Evolutionary conservation across 768 basidiomycete species (phyloP).

Genomic region (Dentipellis sp.): DNA sequence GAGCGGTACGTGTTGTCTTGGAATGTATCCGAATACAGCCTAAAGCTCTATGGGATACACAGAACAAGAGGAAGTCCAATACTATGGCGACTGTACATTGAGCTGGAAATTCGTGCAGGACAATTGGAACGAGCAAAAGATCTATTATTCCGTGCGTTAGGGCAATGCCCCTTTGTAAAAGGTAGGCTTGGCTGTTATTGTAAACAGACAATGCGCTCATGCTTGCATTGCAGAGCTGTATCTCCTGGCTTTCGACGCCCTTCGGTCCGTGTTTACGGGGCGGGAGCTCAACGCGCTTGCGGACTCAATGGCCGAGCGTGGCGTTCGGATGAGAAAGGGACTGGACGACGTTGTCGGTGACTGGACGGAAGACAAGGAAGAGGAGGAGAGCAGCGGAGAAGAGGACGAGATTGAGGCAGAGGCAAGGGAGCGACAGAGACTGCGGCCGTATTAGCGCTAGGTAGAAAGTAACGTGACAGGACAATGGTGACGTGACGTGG

Average conservation of each 20-base stretch:
- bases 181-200: slow-evolving; percentile 30
- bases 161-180: slow-evolving; percentile 70
- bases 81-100: slow-evolving; percentile 66
- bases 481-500: neutral
- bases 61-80: slow-evolving; percentile 61
- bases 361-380: slow-evolving; percentile 26
- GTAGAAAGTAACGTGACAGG: neutral
- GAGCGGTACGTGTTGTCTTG: slow-evolving; percentile 43
- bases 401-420: slow-evolving; percentile 48
- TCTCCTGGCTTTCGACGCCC: slow-evolving; percentile 64
- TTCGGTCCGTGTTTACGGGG: slow-evolving; percentile 51
- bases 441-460: slow-evolving; percentile 48
- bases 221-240: slow-evolving; percentile 47
- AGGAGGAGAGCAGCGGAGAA: slow-evolving; percentile 15
- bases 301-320: slow-evolving; percentile 73
- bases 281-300: slow-evolving; percentile 52
- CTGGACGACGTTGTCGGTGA: slow-evolving; percentile 49
- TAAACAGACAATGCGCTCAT: slow-evolving; percentile 8
- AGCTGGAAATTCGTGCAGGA: slow-evolving; percentile 64
- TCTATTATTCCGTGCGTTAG: slow-evolving; percentile 62
- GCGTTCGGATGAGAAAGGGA: slow-evolving; percentile 50
- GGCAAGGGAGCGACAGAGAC: slow-evolving; percentile 46
- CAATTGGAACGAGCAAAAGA: slow-evolving; percentile 57
- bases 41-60: neutral
- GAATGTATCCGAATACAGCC: neutral